Evolutionary conservation across 176 grass and related monocot species (phyloP), one percentile per base, ranked within the genome.

Genomic region (Hyparrhenia diplandra): DNA sequence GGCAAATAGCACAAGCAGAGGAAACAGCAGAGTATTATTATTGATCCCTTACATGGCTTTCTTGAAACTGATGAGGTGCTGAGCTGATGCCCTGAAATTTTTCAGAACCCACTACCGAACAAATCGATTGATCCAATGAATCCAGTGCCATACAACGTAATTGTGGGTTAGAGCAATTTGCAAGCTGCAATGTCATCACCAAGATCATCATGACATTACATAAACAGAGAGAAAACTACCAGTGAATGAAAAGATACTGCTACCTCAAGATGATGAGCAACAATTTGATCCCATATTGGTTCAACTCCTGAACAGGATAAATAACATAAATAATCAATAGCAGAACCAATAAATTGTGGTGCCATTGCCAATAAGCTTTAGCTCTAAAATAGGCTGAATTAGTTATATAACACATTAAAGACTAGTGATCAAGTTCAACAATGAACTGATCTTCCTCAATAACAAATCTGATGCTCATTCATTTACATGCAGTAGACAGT

Each of bases 121-220:
- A 95, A 86, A 98, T 98, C 59, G 95, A 95, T 75, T 93, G 90
- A 90, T 98, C 95, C 64, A 98, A 91, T 39, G 92, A 91, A 86
- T 95, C 86, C 83, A 98, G 64, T 31, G 92, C 92, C 92, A 98
- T 92, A 85, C 80, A 93, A 80, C 90, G 88, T 85, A 98, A 75
- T 89, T 91, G 90, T 88, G 79, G 72, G 17, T 93, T 94, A 35
- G 90, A 85, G 83, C 86, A 95, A 88, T 83, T 88, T 42, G 86
- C 90, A 80, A 98, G 90, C 95, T 98, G 90, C 78, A 88, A 86
- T 69, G 43, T 10, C 39, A 87, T 70, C 25, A 67, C 37, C 32
- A 89, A 43, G 74, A 85, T 80, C 35, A 60, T 72, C 51, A 71
- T 57, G 62, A 66, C 43, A 75, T 23, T 78, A 79, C 21, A 81